These are phyloP conservation scores for Singerocomus inundabilis DNA, from an alignment of 1,284 basidiomycete genomes.

Conservation along the genomic window DNA sequence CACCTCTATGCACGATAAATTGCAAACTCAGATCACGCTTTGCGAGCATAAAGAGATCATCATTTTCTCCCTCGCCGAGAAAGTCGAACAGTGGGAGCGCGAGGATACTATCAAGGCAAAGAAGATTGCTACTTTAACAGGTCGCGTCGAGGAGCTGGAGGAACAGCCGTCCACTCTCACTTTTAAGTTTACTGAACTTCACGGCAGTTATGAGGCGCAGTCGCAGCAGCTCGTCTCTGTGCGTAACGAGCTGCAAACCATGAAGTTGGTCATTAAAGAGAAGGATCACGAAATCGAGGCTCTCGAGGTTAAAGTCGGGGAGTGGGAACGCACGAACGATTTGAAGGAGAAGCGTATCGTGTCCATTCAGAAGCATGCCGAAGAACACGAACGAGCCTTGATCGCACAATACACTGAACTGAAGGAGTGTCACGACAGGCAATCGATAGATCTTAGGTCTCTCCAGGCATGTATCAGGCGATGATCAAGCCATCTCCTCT, in stretches of 20 bases:
- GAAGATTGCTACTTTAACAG: neutral
- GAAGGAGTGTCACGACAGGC: neutral
- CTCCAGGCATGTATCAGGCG: neutral
- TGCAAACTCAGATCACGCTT: neutral
- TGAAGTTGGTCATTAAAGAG: too few relatives aligned
- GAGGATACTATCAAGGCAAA: neutral
- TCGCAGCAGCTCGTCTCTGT: neutral
- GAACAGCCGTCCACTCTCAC: too few relatives aligned
- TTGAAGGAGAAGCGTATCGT: constrained; percentile 1
- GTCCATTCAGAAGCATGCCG: neutral
- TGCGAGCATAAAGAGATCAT: constrained; percentile 1
- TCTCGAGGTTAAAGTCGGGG: too few relatives aligned
- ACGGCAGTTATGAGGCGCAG: neutral
- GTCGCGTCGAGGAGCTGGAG: constrained; percentile 1
- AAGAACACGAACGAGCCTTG: constrained; percentile 1
- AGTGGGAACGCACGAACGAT: neutral
- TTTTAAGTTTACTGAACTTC: neutral
- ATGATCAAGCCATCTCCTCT: neutral
- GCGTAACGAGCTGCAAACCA: neutral
- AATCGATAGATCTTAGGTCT: neutral
- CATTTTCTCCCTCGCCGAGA: neutral
- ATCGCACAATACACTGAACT: constrained; percentile 1
- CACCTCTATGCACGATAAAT: constrained; percentile 1
- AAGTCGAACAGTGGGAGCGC: constrained; percentile 4
- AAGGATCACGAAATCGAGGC: too few relatives aligned